Conservation (phyloP, 2,329 filamentous ascomycete genomes). For the Pyricularia sp. region DNA sequence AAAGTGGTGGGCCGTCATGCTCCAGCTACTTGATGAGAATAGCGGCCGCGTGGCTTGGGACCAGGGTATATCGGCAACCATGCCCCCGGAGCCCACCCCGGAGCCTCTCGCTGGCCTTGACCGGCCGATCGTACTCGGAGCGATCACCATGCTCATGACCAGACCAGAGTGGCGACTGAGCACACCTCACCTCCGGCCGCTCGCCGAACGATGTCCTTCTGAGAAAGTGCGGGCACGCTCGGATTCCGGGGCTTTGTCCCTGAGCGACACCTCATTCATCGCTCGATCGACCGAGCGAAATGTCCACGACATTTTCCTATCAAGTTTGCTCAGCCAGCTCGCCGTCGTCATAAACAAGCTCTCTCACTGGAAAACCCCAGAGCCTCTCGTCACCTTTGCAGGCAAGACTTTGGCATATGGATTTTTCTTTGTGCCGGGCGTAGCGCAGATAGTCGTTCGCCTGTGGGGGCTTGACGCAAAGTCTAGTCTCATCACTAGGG, state of each 20-base stretch:
- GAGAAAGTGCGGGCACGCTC: constrained; percentile 36
- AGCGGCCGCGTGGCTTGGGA: constrained; percentile 11
- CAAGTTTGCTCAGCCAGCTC: constrained; percentile 77
- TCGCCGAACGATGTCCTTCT: constrained; percentile 43
- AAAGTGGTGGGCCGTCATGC: constrained; percentile 79
- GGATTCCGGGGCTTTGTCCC: constrained; percentile 52
- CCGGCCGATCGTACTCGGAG: constrained; percentile 70
- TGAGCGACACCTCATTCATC: constrained; percentile 41
- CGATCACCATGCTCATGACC: constrained; percentile 73
- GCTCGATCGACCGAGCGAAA: constrained; percentile 72
- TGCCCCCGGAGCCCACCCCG: constrained; percentile 28
- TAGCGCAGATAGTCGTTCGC: constrained; percentile 73
- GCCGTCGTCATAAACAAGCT: constrained; percentile 81
- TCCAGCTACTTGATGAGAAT: constrained; percentile 69
- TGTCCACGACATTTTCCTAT: constrained; percentile 75
- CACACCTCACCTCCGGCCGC: constrained; percentile 56
- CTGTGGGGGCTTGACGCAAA: constrained; percentile 60
- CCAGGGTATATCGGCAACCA: constrained; percentile 10
- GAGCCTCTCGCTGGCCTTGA: constrained; percentile 79
- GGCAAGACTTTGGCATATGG: constrained; percentile 88
- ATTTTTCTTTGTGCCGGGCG: constrained; percentile 83
- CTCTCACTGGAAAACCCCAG: constrained; percentile 60
- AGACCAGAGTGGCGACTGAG: constrained; percentile 77
- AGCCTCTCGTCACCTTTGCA: constrained; percentile 71
- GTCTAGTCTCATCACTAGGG: constrained; percentile 58